Conservation (phyloP, 768 basidiomycete species). For the Rhodocollybia butyracea region DNA sequence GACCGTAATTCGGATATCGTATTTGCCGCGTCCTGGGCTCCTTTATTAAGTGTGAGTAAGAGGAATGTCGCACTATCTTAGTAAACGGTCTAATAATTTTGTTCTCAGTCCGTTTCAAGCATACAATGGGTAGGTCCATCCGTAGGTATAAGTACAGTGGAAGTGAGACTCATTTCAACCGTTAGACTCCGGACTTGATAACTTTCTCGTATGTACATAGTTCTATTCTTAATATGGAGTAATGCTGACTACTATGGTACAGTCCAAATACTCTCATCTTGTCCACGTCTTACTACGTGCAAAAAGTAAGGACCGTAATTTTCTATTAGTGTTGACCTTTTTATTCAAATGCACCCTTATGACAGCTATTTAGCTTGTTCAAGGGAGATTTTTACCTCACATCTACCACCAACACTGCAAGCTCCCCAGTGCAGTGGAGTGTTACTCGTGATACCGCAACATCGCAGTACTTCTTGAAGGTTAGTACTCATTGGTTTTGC, state of each 20-base stretch:
- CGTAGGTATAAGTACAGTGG: not conserved
- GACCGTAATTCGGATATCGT: constrained; percentile 47
- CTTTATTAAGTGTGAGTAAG: too few relatives aligned
- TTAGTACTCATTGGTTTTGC: constrained; percentile 23
- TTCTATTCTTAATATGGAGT: not conserved
- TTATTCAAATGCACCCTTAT: not conserved
- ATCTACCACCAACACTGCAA: constrained; percentile 48
- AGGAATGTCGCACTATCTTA: too few relatives aligned
- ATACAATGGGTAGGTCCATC: constrained; percentile 49
- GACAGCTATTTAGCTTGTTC: constrained; percentile 59
- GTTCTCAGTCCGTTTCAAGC: too few relatives aligned
- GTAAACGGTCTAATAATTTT: too few relatives aligned
- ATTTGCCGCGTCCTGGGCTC: constrained; percentile 61
- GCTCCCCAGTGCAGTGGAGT: constrained; percentile 60
- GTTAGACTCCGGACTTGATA: constrained; percentile 54
- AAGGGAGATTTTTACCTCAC: constrained; percentile 61
- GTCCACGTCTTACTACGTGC: constrained; percentile 62
- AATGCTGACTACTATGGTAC: not conserved
- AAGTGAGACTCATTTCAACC: constrained; percentile 2
- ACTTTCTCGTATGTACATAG: constrained; percentile 49
- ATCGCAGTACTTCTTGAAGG: constrained; percentile 29
- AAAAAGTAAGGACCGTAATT: constrained; percentile 42
- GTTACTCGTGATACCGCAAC: constrained; percentile 35
- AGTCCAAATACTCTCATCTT: constrained; percentile 51
- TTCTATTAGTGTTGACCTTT: not conserved